phyloP scores from a whole-genome alignment of 2,329 filamentous ascomycete genomes.

The Claviceps sorghi region DNA sequence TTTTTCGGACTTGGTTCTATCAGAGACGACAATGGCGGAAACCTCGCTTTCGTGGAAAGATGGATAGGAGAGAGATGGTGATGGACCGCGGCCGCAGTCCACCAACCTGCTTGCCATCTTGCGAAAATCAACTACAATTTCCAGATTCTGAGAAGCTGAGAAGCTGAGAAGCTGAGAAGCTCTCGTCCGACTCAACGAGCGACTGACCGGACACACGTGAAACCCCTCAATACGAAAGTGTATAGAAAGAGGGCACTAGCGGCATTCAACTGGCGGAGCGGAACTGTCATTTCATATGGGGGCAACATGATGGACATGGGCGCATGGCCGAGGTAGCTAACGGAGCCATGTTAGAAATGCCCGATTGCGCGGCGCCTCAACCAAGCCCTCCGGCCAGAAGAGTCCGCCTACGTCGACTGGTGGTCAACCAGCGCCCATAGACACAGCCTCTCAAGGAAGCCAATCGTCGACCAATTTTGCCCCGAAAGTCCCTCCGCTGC shows the following conservation, averaged over 20 bases:
- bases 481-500: constrained; percentile 46
- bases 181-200: background rate
- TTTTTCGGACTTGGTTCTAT: background rate
- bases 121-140: background rate
- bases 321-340: constrained; percentile 6
- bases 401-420: constrained; percentile 35
- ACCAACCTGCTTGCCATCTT: background rate
- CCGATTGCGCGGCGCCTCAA: constrained; percentile 41
- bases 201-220: background rate
- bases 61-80: background rate
- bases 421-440: constrained; percentile 29
- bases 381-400: constrained; percentile 36
- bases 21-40: background rate
- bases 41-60: background rate
- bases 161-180: too few relatives aligned
- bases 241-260: background rate
- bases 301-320: background rate
- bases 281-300: background rate
- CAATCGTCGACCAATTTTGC: constrained; percentile 38
- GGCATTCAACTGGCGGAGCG: background rate
- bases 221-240: background rate
- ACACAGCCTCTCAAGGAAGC: constrained; percentile 29
- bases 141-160: too few relatives aligned
- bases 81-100: background rate
- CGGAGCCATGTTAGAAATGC: constrained; percentile 32